Conservation (phyloP, 2,329 filamentous ascomycete genomes). For the Diplodia seriata region DNA sequence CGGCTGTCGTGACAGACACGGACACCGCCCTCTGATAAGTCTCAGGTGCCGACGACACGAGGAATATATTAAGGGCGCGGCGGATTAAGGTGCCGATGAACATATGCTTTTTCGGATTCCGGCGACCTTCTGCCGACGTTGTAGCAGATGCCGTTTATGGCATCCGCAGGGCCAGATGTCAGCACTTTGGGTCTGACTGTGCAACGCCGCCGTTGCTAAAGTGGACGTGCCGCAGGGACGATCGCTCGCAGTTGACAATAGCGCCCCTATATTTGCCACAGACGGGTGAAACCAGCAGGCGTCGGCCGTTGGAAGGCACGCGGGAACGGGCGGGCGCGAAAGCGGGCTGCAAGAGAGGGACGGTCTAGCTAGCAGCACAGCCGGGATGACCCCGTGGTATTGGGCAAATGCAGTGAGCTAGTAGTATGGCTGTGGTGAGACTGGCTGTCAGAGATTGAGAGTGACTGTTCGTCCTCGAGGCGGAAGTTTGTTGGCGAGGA, state of each 20-base stretch:
- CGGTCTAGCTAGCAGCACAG: not conserved
- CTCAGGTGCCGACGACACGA: not conserved
- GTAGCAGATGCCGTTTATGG: not conserved
- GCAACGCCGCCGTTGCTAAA: not conserved
- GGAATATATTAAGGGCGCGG: not conserved
- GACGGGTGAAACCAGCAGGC: not conserved
- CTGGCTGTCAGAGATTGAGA: not conserved
- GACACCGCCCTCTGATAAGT: not conserved
- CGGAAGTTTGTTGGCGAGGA: not conserved
- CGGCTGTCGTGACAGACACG: not conserved
- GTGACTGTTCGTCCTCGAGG: not conserved
- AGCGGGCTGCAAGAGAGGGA: not conserved
- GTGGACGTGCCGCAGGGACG: not conserved
- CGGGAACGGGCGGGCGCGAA: no score
- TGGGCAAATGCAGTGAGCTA: not conserved
- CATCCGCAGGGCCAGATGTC: not conserved
- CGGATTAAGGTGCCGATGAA: not conserved
- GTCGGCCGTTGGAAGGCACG: not conserved
- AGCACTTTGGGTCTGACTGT: not conserved
- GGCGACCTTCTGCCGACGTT: not conserved
- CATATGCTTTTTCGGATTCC: not conserved
- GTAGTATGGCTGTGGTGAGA: not conserved
- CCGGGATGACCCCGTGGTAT: not conserved
- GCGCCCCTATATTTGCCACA: not conserved
- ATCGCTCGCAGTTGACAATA: not conserved